phyloP scores from a whole-genome alignment of 208 protist genomes.

The Trypanosoma brucei region DNA sequence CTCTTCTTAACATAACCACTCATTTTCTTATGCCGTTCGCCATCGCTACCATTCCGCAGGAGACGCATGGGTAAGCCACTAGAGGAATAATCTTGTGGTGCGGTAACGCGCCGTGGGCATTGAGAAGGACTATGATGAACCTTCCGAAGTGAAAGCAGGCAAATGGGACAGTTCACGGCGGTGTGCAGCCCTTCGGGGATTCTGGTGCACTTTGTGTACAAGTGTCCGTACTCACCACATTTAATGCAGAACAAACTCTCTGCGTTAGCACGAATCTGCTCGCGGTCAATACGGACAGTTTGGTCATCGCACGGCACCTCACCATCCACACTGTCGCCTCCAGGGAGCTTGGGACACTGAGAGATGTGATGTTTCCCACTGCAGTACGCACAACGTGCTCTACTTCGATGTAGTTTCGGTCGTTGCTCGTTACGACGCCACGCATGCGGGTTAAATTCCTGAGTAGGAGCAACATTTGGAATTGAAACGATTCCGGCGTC shows the following conservation, averaged over 20 bases:
- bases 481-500: slow-evolving; percentile 33
- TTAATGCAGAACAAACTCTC: slow-evolving; percentile 60
- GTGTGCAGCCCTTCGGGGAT: slow-evolving; percentile 34
- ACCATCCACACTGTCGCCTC: not conserved
- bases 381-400: slow-evolving; percentile 78
- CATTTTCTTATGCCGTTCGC: not conserved
- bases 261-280: slow-evolving; percentile 2
- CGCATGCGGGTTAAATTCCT: slow-evolving; percentile 35
- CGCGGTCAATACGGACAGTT: slow-evolving; percentile 5
- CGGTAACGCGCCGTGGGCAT: slow-evolving; percentile 47
- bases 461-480: slow-evolving; percentile 43
- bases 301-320: not conserved
- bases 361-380: slow-evolving; percentile 72
- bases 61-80: slow-evolving; percentile 27
- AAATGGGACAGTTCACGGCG: slow-evolving; percentile 58
- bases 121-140: slow-evolving; percentile 33
- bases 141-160: slow-evolving; percentile 21
- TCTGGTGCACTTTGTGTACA: slow-evolving; percentile 38
- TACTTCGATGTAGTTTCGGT: slow-evolving; percentile 53
- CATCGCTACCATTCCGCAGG: not conserved
- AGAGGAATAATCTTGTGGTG: slow-evolving; percentile 31
- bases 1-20: not conserved
- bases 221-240: slow-evolving; percentile 50
- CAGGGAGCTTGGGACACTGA: slow-evolving; percentile 42
- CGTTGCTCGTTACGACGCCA: slow-evolving; percentile 38